phyloP scores from a whole-genome alignment of 768 basidiomycete genomes.

The Russula griseocarnosa region DNA sequence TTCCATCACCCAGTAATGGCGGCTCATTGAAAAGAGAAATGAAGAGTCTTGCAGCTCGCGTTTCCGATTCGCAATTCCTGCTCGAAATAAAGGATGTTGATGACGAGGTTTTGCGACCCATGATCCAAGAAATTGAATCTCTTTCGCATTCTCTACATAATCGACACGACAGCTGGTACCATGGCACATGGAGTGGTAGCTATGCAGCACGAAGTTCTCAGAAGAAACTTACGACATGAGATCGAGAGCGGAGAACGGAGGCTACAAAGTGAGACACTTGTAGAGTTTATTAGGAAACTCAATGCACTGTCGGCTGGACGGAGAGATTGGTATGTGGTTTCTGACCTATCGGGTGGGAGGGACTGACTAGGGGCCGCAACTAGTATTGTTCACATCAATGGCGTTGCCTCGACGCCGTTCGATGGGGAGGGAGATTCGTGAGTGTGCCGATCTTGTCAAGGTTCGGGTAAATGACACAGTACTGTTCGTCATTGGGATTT shows the following conservation, averaged over 20 bases:
- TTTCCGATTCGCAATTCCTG: conserved; percentile 20
- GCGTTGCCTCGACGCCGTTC: too few relatives aligned
- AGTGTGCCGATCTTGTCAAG: too few relatives aligned
- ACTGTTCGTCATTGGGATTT: too few relatives aligned
- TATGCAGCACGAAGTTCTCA: conserved; percentile 15
- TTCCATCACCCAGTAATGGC: not conserved
- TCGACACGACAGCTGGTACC: conserved; percentile 8
- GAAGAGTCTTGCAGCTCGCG: not conserved
- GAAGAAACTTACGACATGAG: conserved; percentile 1
- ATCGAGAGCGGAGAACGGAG: not conserved
- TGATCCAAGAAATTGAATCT: not conserved
- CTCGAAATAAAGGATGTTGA: not conserved
- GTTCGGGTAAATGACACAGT: too few relatives aligned
- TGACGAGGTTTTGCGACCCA: conserved; percentile 5
- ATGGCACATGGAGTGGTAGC: conserved; percentile 2
- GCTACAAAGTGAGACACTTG: not conserved
- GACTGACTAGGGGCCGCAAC: not conserved
- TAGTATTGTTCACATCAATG: conserved; percentile 3
- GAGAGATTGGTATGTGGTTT: conserved; percentile 10
- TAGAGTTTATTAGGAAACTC: conserved; percentile 12
- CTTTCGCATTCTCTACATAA: not conserved
- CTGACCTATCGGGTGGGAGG: not conserved
- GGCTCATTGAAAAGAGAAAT: conserved; percentile 7
- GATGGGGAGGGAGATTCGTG: too few relatives aligned
- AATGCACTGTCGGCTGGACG: conserved; percentile 1